phyloP scores from a whole-genome alignment of 768 basidiomycete species.

The Dacryopinax spathularia region DNA sequence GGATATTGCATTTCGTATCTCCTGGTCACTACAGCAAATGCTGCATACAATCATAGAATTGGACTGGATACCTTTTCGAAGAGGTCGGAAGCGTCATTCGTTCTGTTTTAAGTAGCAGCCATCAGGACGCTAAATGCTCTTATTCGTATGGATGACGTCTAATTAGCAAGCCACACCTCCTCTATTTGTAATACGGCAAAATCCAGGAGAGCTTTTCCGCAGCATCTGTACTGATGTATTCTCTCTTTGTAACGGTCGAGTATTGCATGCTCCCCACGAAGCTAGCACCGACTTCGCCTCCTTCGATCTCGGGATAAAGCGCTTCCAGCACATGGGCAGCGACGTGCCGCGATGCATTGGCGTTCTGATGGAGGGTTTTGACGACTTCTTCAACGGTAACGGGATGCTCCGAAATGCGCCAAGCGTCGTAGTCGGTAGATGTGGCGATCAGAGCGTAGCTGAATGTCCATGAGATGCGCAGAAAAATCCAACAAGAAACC shows the following conservation, averaged over 20 bases:
- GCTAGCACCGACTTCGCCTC: not conserved
- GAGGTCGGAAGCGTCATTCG: too few relatives aligned
- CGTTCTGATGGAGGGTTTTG: constrained; percentile 76
- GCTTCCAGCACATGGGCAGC: constrained; percentile 25
- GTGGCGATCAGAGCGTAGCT: constrained; percentile 89
- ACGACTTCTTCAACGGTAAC: constrained; percentile 88
- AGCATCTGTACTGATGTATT: constrained; percentile 19
- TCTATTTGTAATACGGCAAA: constrained; percentile 22
- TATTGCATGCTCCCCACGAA: constrained; percentile 26
- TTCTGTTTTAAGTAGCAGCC: too few relatives aligned
- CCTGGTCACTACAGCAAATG: too few relatives aligned
- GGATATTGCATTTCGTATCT: too few relatives aligned
- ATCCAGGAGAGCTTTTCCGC: constrained; percentile 25
- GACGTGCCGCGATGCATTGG: constrained; percentile 60
- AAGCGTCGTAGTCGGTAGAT: constrained; percentile 90
- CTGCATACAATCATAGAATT: too few relatives aligned
- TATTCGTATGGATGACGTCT: too few relatives aligned
- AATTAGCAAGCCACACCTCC: too few relatives aligned
- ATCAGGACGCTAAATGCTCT: too few relatives aligned
- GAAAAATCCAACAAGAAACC: constrained; percentile 10
- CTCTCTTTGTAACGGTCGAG: constrained; percentile 22
- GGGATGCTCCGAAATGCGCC: constrained; percentile 62
- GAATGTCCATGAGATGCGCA: not conserved
- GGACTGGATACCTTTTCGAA: too few relatives aligned
- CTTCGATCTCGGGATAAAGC: constrained; percentile 12